Base-by-base conservation (phyloP, 1,139 yeast genomes). In the Hanseniaspora uvarum region DNA sequence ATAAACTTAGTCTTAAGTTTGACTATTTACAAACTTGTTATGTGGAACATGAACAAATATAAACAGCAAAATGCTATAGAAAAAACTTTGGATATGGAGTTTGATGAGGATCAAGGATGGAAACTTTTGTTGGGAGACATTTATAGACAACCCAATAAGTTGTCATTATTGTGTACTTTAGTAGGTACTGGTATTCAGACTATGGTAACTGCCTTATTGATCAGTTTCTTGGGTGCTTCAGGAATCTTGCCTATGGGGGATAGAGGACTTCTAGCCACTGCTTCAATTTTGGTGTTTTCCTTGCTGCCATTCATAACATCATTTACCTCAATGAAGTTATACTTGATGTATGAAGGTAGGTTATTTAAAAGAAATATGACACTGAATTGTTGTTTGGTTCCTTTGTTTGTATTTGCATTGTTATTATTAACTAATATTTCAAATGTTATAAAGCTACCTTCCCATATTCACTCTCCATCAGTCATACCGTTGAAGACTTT, bases 41-140 rank as follows among this genome's bases (percentile, higher is more conserved):
- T 89, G 63, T 80, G 88, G 58, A 74, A 92, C 60, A 70, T 83
- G 59, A 80, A 87, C 62, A 87, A 95, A 37, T 76, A 94, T 66
- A 85, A 80, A 66, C 83, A 79, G 65, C 98, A 92, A 68, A 86
- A 89, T 62, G 78, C 83, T 58, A 83, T 85, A 62, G 94, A 94
- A 70, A 89, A 89, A 65, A 95, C 88, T 65, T 78, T 89, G 59
- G 88, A 84, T 65, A 74, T 87, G 59, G 95, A 87, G 58, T 79
- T 87, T 55, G 82, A 87, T 58, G 96, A 89, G 64, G 98, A 94
- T 67, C 78, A 89, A 65, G 98, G 99, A 41, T 92, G 99, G 99
- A 94, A 94, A 68, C 76, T 92, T 59, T 81, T 89, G 46, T 95
- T 92, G 65, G 97, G 96, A 57, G 98, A 92, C 67, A 88, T 92